phyloP scores from a whole-genome alignment of 2,329 filamentous ascomycete genomes.

The Mollisiaceae sp. region DNA sequence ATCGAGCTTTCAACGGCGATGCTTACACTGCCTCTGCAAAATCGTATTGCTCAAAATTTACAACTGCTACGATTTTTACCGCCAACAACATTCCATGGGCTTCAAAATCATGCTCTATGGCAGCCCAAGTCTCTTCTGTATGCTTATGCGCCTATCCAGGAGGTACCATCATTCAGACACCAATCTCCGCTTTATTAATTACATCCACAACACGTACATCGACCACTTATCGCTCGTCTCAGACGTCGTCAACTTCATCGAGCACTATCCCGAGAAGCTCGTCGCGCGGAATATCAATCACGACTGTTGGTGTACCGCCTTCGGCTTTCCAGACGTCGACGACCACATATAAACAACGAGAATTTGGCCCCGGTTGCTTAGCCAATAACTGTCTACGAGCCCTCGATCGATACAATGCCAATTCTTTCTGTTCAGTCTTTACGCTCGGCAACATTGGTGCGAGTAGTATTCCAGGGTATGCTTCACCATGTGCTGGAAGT shows the following conservation, averaged over 20 bases:
- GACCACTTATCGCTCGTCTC: neutral
- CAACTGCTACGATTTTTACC: slow-evolving; percentile 22
- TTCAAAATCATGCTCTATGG: slow-evolving; percentile 16
- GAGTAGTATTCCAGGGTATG: slow-evolving; percentile 8
- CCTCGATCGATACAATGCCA: slow-evolving; percentile 15
- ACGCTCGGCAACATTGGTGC: neutral
- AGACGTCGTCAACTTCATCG: neutral
- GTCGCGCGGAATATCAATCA: neutral
- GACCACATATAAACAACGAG: slow-evolving; percentile 3
- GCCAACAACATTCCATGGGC: slow-evolving; percentile 26
- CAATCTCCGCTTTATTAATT: neutral
- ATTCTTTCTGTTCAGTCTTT: slow-evolving; percentile 18
- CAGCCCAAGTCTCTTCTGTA: slow-evolving; percentile 27
- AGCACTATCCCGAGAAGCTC: neutral
- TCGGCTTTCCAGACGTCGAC: slow-evolving; percentile 18
- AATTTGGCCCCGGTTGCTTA: slow-evolving; percentile 16
- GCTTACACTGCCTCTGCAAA: slow-evolving; percentile 15
- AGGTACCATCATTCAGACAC: neutral
- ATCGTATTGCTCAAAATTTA: slow-evolving; percentile 29
- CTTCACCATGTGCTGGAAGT: slow-evolving; percentile 9
- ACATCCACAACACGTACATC: slow-evolving; percentile 13
- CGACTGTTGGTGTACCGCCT: neutral
- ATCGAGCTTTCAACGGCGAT: slow-evolving; percentile 31
- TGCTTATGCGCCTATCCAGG: slow-evolving; percentile 30
- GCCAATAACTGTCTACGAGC: slow-evolving; percentile 28